Base-by-base conservation (phyloP, 495 filamentous ascomycete genomes). In the Cenococcum geophilum region DNA sequence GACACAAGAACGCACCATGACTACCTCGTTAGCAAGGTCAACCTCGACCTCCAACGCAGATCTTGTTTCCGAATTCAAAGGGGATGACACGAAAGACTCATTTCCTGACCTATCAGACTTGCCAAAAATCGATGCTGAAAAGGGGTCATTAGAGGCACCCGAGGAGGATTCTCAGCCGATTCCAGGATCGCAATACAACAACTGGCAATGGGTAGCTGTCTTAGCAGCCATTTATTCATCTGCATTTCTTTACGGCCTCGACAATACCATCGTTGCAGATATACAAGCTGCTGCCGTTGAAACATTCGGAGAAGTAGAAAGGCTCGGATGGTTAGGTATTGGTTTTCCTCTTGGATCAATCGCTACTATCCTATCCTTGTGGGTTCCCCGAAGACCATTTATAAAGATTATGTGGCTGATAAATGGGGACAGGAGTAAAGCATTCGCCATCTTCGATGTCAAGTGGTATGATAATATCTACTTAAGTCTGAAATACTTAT, bases 241-340 rank as follows among this genome's bases (percentile, higher is more conserved):
- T 0, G 56, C 63, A 11, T 65, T 76, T 32, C 49, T 74, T 5
- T 77, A 75, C 54, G 76, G 71, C 21, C 64, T 78, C 20, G 76
- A 77, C 56, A 72, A 61, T 4, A 77, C 76, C 2, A 76, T 78
- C 50, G 73, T 68, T 6, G 75, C 76, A 5, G 71, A 75, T 57
- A 58, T 77, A 1, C 76, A 78, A 58, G 67, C 52, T 0, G 53
- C 70, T 0, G 58, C 76, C 0, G 21, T 70, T 4, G 56, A 66
- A 21, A 43, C 34, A 0, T 74, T 76, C 42, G 67, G 55, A 6
- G 43, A 70, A 12, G 61, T 75, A 8, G 64, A 68, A n/a, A 60
- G 64, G 48, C 56, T 72, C 16, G 65, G 60, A 1, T 70, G 68
- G 70, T 55, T 70, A 23, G 65, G 68, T 4, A 65, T 67, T 12